Conservation (phyloP, 73 alveolate species). For the Paramecium sonneborni region DNA sequence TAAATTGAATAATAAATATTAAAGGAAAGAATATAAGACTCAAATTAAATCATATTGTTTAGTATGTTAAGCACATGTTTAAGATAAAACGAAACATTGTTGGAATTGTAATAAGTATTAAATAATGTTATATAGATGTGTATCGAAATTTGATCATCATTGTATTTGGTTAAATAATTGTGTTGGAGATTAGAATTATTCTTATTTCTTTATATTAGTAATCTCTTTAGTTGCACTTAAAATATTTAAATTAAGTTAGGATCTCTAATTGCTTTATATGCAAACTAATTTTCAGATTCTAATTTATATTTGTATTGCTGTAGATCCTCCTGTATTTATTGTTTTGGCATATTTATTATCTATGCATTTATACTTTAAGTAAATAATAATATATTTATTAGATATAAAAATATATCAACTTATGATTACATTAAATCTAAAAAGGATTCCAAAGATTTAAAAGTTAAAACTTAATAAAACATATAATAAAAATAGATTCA, state of each 20-base stretch:
- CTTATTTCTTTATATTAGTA: constrained; percentile 24
- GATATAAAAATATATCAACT: background rate
- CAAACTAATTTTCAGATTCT: background rate
- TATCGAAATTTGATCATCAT: constrained; percentile 67
- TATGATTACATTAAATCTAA: constrained; percentile 6
- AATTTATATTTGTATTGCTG: background rate
- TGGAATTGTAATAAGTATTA: constrained; percentile 36
- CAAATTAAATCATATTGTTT: constrained; percentile 16
- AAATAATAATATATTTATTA: background rate
- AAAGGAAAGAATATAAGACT: constrained; percentile 37
- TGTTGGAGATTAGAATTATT: constrained; percentile 59
- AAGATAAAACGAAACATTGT: constrained; percentile 50
- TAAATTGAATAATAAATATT: background rate
- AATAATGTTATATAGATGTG: constrained; percentile 37
- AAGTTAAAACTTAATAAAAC: background rate
- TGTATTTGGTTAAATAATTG: constrained; percentile 71
- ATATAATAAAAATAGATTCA: background rate
- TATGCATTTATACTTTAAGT: constrained; percentile 20
- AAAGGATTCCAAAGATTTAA: background rate
- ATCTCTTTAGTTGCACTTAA: background rate
- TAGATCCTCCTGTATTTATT: constrained; percentile 1
- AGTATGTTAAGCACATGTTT: constrained; percentile 47
- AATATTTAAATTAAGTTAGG: background rate
- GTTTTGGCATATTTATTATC: background rate
- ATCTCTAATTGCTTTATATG: background rate